Evolutionary conservation across 2,329 filamentous ascomycete genomes (phyloP), one percentile per base, ranked within the genome.

Genomic region (Pseudogymnoascus sp.): DNA sequence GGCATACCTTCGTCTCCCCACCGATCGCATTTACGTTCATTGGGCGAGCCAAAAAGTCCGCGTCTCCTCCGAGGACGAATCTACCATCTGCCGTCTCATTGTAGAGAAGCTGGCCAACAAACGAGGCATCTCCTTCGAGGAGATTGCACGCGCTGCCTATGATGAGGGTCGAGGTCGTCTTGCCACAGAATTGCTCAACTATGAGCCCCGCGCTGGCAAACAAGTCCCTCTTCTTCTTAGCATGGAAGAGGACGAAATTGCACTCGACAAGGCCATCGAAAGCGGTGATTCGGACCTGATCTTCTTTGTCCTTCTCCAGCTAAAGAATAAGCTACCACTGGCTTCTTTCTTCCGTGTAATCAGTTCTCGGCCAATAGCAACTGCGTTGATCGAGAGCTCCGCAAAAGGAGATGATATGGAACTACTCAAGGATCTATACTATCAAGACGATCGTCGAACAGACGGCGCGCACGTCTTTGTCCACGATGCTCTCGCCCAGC

Each of bases 31-130:
- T 62, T 96, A 97, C 69, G 91, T 96, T 1, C 92, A 97, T 71
- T 99, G 94, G 94, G 94, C 94, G 1, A 93, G 89, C 15, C 88
- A 94, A 71, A 99, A 97, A 73, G 93, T 97, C 3, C 89, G 91
- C 25, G 78, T 88, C 2, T 92, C 92, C 0, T 82, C 85, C 0
- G 91, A 91, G 65, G 88, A 96, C 64, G 94, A 97, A 70, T 91
- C 96, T 50, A 85, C 86, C 1, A 90, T 96, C 41, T 97, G 92
- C 73, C 83, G 85, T 33, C 80, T 92, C 59, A 90, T 99, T 12
- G 92, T 97, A 8, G 86, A 91, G 67, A 90, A 91, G 68, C 81
- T 99, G 0, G 84, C 88, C 1, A 91, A 90, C 36, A 96, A 96
- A 71, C 86, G 88, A 0, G 94, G 93, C 1, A 94, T 99, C 61